Percentiles rank a stretch among this genome's conserved stretches.
Evolutionary conservation across 305 asterid species (phyloP).

Genomic region (Fraxinus velutina): DNA sequence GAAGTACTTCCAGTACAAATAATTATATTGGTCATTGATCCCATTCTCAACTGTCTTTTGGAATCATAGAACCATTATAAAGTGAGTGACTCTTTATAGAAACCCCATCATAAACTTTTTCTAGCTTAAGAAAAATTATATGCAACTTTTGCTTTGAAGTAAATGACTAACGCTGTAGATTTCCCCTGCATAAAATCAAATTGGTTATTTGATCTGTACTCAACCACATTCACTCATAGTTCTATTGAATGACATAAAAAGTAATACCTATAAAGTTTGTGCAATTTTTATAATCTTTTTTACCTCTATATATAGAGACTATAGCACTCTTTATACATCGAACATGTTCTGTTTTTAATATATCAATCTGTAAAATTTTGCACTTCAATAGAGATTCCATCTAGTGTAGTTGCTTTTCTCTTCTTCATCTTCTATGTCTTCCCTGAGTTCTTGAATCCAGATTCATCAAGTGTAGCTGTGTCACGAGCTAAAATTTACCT

Average conservation of each 20-base stretch:
- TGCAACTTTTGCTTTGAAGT: background rate
- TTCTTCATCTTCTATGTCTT: background rate
- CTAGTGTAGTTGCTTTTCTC: background rate
- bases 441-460: background rate
- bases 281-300: background rate
- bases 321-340: background rate
- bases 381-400: background rate
- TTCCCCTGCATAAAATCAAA: background rate
- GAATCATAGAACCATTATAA: background rate
- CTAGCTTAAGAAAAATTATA: background rate
- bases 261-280: background rate
- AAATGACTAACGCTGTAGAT: background rate
- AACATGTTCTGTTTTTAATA: background rate
- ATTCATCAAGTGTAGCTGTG: background rate
- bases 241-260: background rate
- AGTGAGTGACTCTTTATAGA: background rate
- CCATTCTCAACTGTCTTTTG: background rate
- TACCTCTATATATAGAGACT: background rate
- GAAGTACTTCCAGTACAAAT: background rate
- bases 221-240: background rate
- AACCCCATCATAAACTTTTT: background rate
- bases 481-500: too few relatives aligned
- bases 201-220: background rate
- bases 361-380: background rate
- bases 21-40: background rate